Evolutionary conservation across 129 eudicot genomes (phyloP), one percentile per base, ranked within the genome.

Genomic region (Smallanthus sonchifolius): DNA sequence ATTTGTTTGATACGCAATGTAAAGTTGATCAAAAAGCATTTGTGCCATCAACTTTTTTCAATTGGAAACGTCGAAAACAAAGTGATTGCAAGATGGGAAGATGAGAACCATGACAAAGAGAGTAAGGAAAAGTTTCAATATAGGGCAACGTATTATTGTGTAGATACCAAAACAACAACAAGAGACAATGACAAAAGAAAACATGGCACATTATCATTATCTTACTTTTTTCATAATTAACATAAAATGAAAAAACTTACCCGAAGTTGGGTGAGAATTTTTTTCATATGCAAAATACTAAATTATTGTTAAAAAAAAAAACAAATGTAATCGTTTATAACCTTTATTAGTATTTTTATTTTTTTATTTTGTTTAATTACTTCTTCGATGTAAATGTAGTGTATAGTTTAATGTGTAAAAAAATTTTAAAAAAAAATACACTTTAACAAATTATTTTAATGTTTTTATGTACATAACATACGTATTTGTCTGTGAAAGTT

Each of bases 81-180:
- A 62, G 35, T 19, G 24, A 51, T 77, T 39, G 82, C 68, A 65
- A 49, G 77, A 51, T 61, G 57, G 44, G 16, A 71, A 61, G 77
- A 78, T 60, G 82, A 48, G 47, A 49, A 62, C 67, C 73, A 72
- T 52, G 73, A 79, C 73, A 72, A 40, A 32, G 66, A 52, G 66
- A 64, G 73, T 40, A 38, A 72, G 38, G 32, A 61, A 34, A 54
- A 24, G 15, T 42, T 69, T 30, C 40, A 66, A 5, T 4, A 37
- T 39, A 17, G 43, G 47, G 59, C 68, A 40, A 65, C 14, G 72
- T 52, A 79, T 79, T 65, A 79, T 65, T 75, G 67, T 64, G 37
- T 79, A 42, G 77, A 79, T 64, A 72, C 83, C 67, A 64, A 55
- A 72, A 79, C 83, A 64, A 71, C 55, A 72, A 72, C 30, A 63